Evolutionary conservation across 2,329 filamentous ascomycete species (phyloP).

Genomic region (Tricladium varicosporioides): DNA sequence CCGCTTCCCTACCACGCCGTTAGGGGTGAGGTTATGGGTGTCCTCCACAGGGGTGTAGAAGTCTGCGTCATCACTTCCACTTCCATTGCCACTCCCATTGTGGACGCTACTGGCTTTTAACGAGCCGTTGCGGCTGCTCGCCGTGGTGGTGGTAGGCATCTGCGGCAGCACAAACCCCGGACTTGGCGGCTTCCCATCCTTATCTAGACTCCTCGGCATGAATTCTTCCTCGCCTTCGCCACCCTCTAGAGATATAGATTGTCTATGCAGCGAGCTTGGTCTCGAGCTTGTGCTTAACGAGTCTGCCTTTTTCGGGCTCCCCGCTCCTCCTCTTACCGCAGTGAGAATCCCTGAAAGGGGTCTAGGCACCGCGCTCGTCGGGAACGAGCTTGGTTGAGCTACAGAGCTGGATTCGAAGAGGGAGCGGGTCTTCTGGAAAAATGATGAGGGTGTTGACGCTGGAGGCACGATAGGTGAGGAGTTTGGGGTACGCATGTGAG

Average conservation of each 20-base stretch:
- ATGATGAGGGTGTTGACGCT: constrained; percentile 6
- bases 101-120: no score
- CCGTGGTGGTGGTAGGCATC: neutral
- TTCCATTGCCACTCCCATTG: neutral
- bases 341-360: constrained; percentile 10
- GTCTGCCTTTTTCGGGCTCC: neutral
- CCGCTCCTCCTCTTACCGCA: neutral
- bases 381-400: neutral
- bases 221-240: constrained; percentile 12
- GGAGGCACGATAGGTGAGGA: neutral
- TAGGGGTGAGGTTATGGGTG: no score
- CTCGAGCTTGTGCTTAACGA: neutral
- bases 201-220: constrained; percentile 17
- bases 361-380: neutral
- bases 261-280: neutral
- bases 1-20: neutral
- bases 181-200: constrained; percentile 13
- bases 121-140: no score
- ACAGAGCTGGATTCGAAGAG: constrained; percentile 25
- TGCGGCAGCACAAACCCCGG: constrained; percentile 13
- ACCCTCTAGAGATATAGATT: no score
- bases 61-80: neutral
- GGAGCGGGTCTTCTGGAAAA: constrained; percentile 29
- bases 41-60: neutral
- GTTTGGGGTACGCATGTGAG: neutral